These are phyloP conservation scores for Styphnolobium japonicum DNA, from an alignment of 306 rosid genomes.

Conservation along the genomic window DNA sequence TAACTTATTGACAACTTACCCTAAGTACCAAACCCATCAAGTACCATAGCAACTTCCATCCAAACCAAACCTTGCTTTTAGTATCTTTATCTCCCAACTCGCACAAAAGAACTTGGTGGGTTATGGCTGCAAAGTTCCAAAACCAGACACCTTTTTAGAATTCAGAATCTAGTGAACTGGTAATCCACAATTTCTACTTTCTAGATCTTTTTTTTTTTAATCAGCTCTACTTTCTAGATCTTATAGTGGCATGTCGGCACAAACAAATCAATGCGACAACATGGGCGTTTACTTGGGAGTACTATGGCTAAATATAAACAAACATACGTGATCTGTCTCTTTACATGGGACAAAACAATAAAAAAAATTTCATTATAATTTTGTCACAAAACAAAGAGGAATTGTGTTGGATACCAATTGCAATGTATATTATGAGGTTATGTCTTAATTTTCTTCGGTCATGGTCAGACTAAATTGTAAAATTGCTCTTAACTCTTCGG, in stretches of 20 bases:
- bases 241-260: constrained; percentile 1
- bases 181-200: background rate
- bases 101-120: background rate
- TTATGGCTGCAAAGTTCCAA: constrained; percentile 5
- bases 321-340: background rate
- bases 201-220: no score
- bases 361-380: background rate
- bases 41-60: no score
- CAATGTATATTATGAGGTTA: background rate
- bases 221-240: constrained; percentile 5
- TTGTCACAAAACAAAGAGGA: background rate
- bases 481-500: background rate
- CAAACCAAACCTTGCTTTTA: background rate
- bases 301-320: background rate
- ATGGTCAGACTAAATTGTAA: background rate
- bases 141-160: constrained; percentile 1
- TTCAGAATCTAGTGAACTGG: background rate
- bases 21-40: no score
- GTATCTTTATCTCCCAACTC: background rate
- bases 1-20: no score
- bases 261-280: background rate
- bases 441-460: constrained; percentile 5
- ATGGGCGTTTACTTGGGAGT: constrained; percentile 5
- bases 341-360: background rate
- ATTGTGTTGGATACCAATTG: background rate